Evolutionary conservation across 2,329 filamentous ascomycete genomes (phyloP).

Genomic region (Blumeria hordei): DNA sequence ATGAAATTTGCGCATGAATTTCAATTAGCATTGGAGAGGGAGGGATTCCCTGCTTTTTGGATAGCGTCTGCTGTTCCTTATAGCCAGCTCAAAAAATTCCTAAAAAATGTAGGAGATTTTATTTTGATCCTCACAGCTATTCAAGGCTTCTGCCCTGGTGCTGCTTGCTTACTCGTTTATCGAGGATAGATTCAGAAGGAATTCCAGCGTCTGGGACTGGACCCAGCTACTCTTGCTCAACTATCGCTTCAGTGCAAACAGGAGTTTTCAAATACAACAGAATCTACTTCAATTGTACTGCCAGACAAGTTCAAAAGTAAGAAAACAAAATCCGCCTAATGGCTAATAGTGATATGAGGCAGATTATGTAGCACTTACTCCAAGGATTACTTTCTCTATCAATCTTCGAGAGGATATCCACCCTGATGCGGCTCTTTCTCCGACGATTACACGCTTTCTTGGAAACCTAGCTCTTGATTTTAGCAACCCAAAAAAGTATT

Average conservation of each 20-base stretch:
- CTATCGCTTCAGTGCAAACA: conserved; percentile 33
- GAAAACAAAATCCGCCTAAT: not conserved
- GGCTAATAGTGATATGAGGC: not conserved
- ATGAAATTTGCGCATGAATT: conserved; percentile 84
- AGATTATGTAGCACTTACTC: conserved; percentile 26
- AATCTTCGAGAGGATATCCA: conserved; percentile 40
- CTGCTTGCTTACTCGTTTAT: not conserved
- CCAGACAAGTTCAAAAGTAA: conserved; percentile 26
- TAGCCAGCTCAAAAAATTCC: conserved; percentile 65
- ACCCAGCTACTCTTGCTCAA: conserved; percentile 46
- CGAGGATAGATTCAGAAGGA: not conserved
- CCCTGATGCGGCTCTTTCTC: conserved; percentile 35
- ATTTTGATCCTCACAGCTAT: not conserved
- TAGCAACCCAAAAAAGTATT: too few species aligned
- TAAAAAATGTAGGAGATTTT: conserved; percentile 41
- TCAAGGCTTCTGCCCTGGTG: too few species aligned
- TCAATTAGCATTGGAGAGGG: conserved; percentile 39
- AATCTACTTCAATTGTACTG: not conserved
- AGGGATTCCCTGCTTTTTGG: conserved; percentile 53
- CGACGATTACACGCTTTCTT: too few species aligned
- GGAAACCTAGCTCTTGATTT: too few species aligned
- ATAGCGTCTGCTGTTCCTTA: conserved; percentile 61
- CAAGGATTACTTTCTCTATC: conserved; percentile 46
- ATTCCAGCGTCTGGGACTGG: conserved; percentile 11
- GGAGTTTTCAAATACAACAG: not conserved